These are phyloP conservation scores for Ophiostoma quercus DNA, from an alignment of 2,329 filamentous ascomycete genomes.

Conservation along the genomic window DNA sequence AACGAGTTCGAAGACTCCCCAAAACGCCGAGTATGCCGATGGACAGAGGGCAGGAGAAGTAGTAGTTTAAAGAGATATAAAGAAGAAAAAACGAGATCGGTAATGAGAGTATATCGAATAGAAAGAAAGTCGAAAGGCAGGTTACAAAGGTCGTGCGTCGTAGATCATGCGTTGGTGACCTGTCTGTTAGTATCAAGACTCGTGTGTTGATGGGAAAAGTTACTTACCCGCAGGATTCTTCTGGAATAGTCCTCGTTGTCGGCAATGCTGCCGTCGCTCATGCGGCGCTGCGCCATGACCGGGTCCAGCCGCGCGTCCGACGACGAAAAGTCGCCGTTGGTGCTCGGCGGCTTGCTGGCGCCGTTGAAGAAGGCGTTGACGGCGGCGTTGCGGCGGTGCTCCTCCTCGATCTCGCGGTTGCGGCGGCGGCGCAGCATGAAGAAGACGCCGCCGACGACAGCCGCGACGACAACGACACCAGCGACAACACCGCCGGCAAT, in stretches of 20 bases:
- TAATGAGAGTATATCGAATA: not conserved
- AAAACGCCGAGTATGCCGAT: conserved; percentile 39
- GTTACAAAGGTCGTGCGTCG: conserved; percentile 37
- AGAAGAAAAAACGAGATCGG: not conserved
- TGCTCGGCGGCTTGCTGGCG: conserved; percentile 54
- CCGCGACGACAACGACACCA: conserved; percentile 65
- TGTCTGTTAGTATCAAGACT: not conserved
- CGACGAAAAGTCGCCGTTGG: conserved; percentile 63
- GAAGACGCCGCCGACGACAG: conserved; percentile 61
- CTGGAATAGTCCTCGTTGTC: conserved; percentile 96
- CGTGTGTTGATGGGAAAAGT: not conserved
- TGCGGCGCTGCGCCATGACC: conserved; percentile 72
- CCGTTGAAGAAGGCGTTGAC: conserved; percentile 69
- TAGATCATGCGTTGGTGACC: conserved; percentile 53
- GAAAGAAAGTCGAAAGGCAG: conserved; percentile 27
- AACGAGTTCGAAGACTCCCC: conserved; percentile 24
- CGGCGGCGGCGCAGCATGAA: conserved; percentile 71
- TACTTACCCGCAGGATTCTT: conserved; percentile 81
- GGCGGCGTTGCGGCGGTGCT: conserved; percentile 74
- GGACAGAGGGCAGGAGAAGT: conserved; percentile 21
- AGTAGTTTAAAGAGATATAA: too few species aligned
- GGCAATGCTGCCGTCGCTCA: conserved; percentile 93
- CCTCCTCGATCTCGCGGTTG: conserved; percentile 73
- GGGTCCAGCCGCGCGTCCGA: conserved; percentile 83
- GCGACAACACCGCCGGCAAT: conserved; percentile 87